Percentiles rank a stretch among this genome's conserved stretches.
Evolutionary conservation across 345 rosid species (phyloP).

Genomic region (Ricinus communis): DNA sequence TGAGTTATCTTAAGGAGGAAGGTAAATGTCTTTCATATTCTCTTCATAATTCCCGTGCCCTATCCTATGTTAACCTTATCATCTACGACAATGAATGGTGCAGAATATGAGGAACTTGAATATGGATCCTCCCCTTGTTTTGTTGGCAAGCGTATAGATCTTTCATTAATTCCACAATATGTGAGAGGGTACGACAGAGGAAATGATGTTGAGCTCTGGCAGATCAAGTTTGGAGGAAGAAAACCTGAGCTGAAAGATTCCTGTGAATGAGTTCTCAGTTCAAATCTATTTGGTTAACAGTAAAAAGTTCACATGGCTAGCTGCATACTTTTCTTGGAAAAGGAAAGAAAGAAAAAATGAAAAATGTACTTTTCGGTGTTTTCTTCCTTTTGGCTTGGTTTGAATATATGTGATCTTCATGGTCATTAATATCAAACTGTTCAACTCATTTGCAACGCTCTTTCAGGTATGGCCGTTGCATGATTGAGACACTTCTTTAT

Average conservation of each 20-base stretch:
- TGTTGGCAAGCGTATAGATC: slow-evolving; percentile 52
- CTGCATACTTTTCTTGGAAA: too few relatives aligned
- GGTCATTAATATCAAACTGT: too few relatives aligned
- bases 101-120: slow-evolving; percentile 28
- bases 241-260: background rate
- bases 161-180: slow-evolving; percentile 59
- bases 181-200: slow-evolving; percentile 62
- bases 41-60: background rate
- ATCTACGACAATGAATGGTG: slow-evolving; percentile 23
- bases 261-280: background rate
- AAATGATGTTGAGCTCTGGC: slow-evolving; percentile 79
- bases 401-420: too few relatives aligned
- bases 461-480: too few relatives aligned
- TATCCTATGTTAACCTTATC: background rate
- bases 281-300: too few relatives aligned
- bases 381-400: too few relatives aligned
- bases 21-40: slow-evolving; percentile 30
- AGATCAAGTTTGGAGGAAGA: slow-evolving; percentile 41
- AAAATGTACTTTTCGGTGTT: too few relatives aligned
- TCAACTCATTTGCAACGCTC: too few relatives aligned
- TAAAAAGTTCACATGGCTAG: too few relatives aligned
- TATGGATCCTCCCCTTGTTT: slow-evolving; percentile 33
- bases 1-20: slow-evolving; percentile 48
- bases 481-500: too few relatives aligned
- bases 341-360: too few relatives aligned